Percentiles rank a stretch among this genome's conserved stretches.
Evolutionary conservation across 768 basidiomycete genomes (phyloP).

Genomic region (Phallus indusiatus): DNA sequence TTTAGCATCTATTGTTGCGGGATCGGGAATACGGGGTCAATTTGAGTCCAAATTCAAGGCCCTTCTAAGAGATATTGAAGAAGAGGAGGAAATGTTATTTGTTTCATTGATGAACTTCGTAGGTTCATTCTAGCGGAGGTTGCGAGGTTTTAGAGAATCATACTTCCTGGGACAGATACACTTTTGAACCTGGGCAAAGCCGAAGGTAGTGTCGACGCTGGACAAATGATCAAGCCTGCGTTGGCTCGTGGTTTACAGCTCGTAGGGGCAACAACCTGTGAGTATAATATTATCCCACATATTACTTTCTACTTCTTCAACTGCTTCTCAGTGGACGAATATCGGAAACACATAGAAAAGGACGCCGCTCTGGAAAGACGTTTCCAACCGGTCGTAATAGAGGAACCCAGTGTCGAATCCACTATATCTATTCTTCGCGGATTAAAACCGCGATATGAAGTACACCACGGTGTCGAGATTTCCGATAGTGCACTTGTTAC

Average conservation of each 20-base stretch:
- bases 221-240: constrained; percentile 90
- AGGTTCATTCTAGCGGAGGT: constrained; percentile 24
- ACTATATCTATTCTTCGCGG: constrained; percentile 85
- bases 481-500: constrained; percentile 84
- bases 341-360: constrained; percentile 84
- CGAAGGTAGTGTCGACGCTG: constrained; percentile 87
- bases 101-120: constrained; percentile 94
- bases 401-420: constrained; percentile 79
- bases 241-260: constrained; percentile 80
- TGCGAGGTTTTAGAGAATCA: not conserved
- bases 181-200: constrained; percentile 85
- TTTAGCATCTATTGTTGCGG: constrained; percentile 75
- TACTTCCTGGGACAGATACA: not conserved
- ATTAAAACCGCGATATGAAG: constrained; percentile 75
- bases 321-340: constrained; percentile 58
- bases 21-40: constrained; percentile 84
- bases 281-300: constrained; percentile 21
- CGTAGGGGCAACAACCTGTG: constrained; percentile 85
- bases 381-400: constrained; percentile 83
- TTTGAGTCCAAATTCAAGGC: constrained; percentile 94
- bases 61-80: constrained; percentile 82
- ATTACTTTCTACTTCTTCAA: not conserved
- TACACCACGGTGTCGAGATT: constrained; percentile 91
- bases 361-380: constrained; percentile 86
- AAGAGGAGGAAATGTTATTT: constrained; percentile 79